Conservation (phyloP, 2,329 filamentous ascomycete species). For the Dothiorella sarmentorum region DNA sequence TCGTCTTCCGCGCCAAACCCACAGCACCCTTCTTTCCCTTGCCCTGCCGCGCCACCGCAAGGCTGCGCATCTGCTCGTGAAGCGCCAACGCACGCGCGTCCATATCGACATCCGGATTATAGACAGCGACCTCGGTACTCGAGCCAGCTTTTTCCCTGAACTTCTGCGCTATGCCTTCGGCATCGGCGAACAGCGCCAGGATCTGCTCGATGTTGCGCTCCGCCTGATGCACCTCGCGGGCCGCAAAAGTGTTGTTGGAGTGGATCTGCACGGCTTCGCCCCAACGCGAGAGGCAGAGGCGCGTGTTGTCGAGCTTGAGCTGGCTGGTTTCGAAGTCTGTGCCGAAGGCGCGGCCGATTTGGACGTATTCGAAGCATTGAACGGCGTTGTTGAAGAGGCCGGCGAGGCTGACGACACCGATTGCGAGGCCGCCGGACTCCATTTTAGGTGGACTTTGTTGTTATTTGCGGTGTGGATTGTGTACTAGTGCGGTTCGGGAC, state of each 20-base stretch:
- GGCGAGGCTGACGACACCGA: neutral
- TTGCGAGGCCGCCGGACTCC: neutral
- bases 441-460: neutral
- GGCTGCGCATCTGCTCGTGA: neutral
- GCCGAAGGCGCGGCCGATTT: neutral
- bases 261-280: neutral
- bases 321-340: neutral
- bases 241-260: neutral
- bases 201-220: neutral
- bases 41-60: neutral
- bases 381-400: conserved; percentile 1
- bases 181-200: neutral
- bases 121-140: neutral
- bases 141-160: neutral
- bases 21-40: too few species aligned
- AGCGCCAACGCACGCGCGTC: neutral
- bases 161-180: neutral
- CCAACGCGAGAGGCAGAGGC: neutral
- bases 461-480: too few species aligned
- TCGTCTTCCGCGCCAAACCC: neutral
- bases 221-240: neutral
- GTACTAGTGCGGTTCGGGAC: too few species aligned
- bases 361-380: neutral
- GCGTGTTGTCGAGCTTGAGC: neutral
- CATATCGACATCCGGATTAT: neutral